Conservation (phyloP, 2,329 filamentous ascomycete genomes). For the Teratosphaeria epicoccoides region DNA sequence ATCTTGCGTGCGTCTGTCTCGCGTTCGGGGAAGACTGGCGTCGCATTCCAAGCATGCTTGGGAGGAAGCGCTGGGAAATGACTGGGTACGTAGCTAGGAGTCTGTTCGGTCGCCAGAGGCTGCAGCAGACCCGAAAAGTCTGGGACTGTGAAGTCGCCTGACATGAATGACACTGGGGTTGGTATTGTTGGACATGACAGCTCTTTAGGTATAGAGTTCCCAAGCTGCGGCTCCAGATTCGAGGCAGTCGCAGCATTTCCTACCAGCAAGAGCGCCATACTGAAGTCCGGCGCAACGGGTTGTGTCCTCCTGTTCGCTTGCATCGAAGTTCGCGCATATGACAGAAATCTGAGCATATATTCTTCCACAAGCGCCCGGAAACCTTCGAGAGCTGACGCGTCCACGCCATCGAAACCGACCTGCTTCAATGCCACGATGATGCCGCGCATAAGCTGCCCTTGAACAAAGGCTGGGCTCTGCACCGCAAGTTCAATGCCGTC, state of each 20-base stretch:
- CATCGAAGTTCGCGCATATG: slow-evolving; percentile 49
- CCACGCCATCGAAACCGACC: slow-evolving; percentile 45
- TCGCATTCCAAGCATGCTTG: slow-evolving; percentile 53
- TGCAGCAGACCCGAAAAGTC: slow-evolving; percentile 42
- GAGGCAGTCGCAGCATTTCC: slow-evolving; percentile 27
- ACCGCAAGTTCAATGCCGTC: slow-evolving; percentile 25
- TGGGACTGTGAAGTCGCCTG: slow-evolving; percentile 28
- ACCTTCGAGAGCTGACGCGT: slow-evolving; percentile 46
- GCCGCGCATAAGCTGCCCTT: slow-evolving; percentile 45
- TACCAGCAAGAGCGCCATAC: slow-evolving; percentile 35
- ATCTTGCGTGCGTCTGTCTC: slow-evolving; percentile 47
- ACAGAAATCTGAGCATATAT: slow-evolving; percentile 46
- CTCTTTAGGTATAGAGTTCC: slow-evolving; percentile 24
- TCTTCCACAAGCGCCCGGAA: slow-evolving; percentile 47
- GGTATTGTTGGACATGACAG: slow-evolving; percentile 30
- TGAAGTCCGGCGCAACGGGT: slow-evolving; percentile 50
- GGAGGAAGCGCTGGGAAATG: slow-evolving; percentile 54
- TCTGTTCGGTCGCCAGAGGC: slow-evolving; percentile 39
- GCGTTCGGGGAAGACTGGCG: slow-evolving; percentile 47
- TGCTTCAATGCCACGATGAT: slow-evolving; percentile 43
- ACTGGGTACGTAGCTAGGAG: slow-evolving; percentile 44
- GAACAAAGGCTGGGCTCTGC: slow-evolving; percentile 43
- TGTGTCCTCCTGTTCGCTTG: slow-evolving; percentile 42
- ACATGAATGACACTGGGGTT: slow-evolving; percentile 26
- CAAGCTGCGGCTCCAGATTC: slow-evolving; percentile 31